Percentiles rank a stretch among this genome's conserved stretches.
Evolutionary conservation across 2,329 filamentous ascomycete species (phyloP).

Genomic region (Raffaelea albimanens): DNA sequence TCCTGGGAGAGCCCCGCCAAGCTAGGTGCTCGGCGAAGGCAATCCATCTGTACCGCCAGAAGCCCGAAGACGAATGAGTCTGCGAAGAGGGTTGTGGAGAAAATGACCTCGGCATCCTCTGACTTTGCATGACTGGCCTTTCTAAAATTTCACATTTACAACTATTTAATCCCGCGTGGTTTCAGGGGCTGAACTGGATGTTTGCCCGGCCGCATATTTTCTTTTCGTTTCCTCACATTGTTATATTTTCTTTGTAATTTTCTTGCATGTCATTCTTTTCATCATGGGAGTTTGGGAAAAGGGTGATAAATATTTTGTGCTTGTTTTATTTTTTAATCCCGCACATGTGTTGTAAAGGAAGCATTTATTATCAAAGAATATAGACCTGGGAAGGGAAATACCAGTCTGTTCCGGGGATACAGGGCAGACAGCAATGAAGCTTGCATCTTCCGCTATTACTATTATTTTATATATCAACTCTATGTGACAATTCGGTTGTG

Average conservation of each 20-base stretch:
- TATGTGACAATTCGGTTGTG: too few species aligned
- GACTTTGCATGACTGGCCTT: too few species aligned
- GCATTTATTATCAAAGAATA: neutral
- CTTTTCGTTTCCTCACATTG: neutral
- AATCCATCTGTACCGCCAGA: neutral
- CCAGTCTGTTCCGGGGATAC: slow-evolving; percentile 1
- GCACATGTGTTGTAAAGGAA: too few species aligned
- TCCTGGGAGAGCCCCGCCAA: slow-evolving; percentile 5
- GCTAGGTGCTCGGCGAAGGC: slow-evolving; percentile 10
- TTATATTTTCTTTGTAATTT: neutral
- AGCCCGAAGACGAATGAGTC: slow-evolving; percentile 1
- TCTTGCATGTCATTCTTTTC: neutral
- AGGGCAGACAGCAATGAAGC: slow-evolving; percentile 2
- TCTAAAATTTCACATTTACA: too few species aligned
- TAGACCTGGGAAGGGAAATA: neutral
- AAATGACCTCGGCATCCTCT: neutral
- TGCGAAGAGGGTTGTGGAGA: slow-evolving; percentile 6
- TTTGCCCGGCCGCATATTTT: neutral
- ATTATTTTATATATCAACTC: too few species aligned
- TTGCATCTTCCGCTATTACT: too few species aligned
- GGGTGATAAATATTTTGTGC: too few species aligned
- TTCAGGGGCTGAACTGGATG: neutral
- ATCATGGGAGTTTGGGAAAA: too few species aligned
- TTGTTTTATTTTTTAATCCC: neutral
- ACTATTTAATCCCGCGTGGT: too few species aligned